phyloP scores from a whole-genome alignment of 306 rosid species.

The Trichosanthes cucumerina region DNA sequence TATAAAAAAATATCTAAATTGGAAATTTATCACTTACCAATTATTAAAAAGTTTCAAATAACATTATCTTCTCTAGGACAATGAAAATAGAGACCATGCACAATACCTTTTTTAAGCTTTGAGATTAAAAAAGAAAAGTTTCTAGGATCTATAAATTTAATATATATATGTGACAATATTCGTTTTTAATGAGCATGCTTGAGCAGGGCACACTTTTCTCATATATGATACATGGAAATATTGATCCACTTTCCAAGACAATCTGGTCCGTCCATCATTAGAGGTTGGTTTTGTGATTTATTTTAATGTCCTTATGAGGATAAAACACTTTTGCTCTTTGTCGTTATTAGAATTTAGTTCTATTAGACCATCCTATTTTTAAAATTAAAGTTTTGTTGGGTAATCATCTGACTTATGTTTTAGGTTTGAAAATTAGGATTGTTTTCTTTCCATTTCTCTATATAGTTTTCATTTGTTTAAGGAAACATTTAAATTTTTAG shows the following conservation, averaged over 20 bases:
- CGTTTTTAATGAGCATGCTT: not conserved
- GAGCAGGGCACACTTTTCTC: not conserved
- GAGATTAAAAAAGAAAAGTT: not conserved
- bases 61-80: not conserved
- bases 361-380: too few relatives aligned
- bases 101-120: not conserved
- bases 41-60: not conserved
- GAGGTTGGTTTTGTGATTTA: not conserved
- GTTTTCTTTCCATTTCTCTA: too few relatives aligned
- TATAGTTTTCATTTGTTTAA: too few relatives aligned
- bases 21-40: not conserved
- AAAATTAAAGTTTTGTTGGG: too few relatives aligned
- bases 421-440: too few relatives aligned
- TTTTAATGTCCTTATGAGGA: too few relatives aligned
- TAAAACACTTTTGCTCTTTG: too few relatives aligned
- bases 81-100: not conserved
- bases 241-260: not conserved
- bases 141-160: not conserved
- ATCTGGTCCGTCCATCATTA: not conserved
- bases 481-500: too few relatives aligned
- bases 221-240: not conserved
- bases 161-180: not conserved
- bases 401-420: too few relatives aligned
- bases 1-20: not conserved
- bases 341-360: too few relatives aligned